Conservation (phyloP, 108 stramenopile genomes). For the Aurantiochytrium sp. region DNA sequence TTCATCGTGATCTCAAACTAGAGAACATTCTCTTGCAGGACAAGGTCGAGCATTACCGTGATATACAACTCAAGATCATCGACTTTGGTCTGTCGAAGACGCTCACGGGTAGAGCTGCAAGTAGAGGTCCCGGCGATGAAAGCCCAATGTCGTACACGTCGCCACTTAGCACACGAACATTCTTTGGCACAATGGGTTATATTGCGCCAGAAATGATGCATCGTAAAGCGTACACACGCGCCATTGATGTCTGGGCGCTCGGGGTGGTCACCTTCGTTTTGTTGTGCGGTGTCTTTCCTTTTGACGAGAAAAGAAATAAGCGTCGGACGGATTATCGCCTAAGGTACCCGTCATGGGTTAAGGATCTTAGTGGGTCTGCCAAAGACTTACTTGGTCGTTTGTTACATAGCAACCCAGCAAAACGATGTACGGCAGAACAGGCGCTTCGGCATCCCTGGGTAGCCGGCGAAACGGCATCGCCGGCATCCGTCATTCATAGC, state of each 20-base stretch:
- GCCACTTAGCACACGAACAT: not conserved
- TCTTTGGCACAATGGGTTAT: slow-evolving; percentile 8
- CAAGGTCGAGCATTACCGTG: not conserved
- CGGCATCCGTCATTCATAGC: not conserved
- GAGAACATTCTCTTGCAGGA: slow-evolving; percentile 23
- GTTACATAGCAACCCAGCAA: not conserved
- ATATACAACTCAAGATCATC: not conserved
- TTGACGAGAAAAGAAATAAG: slow-evolving; percentile 25
- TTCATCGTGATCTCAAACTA: slow-evolving; percentile 38
- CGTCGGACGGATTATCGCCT: not conserved
- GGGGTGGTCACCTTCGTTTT: slow-evolving; percentile 58
- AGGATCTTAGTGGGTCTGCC: not conserved
- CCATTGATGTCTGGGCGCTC: slow-evolving; percentile 54
- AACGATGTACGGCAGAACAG: not conserved
- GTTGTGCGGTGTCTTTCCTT: slow-evolving; percentile 47
- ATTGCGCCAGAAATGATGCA: slow-evolving; percentile 17
- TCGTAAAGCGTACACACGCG: not conserved
- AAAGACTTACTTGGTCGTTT: not conserved
- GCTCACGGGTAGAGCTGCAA: not conserved
- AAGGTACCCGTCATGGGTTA: not conserved
- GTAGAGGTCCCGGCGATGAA: not conserved
- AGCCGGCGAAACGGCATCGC: not conserved
- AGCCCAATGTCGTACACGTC: not conserved
- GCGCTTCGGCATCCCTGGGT: not conserved
- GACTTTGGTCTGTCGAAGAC: not conserved